Conservation (phyloP, 2,329 filamentous ascomycete genomes). For the Parastagonospora avenae region DNA sequence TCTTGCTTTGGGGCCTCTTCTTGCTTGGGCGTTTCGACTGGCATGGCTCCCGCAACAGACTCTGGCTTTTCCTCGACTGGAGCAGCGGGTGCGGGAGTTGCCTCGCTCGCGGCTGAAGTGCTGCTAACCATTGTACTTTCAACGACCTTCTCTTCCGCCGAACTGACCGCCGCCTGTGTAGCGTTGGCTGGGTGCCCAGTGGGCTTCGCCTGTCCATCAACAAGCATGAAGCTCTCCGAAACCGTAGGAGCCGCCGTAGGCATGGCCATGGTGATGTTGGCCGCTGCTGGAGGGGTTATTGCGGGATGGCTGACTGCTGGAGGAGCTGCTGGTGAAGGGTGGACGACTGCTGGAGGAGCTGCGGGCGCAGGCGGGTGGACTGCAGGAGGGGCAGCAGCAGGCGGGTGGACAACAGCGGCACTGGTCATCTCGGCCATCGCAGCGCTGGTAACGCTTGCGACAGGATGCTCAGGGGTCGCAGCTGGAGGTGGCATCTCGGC, state of each 20-base stretch:
- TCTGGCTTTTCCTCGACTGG: not conserved
- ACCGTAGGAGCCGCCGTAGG: not conserved
- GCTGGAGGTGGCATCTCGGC: not conserved
- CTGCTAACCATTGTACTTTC: not conserved
- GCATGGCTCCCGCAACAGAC: not conserved
- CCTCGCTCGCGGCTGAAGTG: not conserved
- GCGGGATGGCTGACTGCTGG: not conserved
- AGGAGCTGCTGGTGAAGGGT: not conserved
- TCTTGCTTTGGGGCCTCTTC: not conserved
- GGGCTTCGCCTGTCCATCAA: not conserved
- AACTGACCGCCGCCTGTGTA: not conserved
- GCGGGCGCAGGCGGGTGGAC: not conserved
- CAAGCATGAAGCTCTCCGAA: conserved; percentile 5
- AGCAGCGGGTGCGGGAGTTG: not conserved
- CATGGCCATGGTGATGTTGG: not conserved
- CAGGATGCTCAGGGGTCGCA: not conserved
- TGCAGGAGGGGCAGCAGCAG: not conserved
- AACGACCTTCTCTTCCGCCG: not conserved
- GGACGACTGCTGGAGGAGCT: not conserved
- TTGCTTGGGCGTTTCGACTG: not conserved
- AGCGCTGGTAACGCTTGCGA: not conserved
- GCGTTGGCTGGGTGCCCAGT: not conserved
- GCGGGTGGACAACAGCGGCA: not conserved
- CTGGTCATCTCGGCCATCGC: not conserved
- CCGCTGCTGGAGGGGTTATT: not conserved